These are phyloP conservation scores for Gypsophila paniculata DNA, from an alignment of 179 eudicot genomes.

Conservation along the genomic window DNA sequence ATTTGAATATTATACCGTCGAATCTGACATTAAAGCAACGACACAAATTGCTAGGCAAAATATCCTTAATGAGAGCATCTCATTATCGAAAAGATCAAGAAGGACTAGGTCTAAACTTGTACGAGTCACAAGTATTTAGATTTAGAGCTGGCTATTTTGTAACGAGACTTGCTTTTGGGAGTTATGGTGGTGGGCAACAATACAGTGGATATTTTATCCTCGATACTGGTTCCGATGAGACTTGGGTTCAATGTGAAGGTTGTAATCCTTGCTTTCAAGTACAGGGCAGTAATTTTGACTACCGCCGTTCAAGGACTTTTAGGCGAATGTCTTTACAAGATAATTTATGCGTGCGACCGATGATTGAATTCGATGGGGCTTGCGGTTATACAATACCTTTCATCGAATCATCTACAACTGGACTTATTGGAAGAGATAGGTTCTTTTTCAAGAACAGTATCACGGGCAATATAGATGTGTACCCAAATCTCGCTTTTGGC, in stretches of 20 bases:
- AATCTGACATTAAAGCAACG: not conserved
- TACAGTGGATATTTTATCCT: not conserved
- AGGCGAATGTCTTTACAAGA: not conserved
- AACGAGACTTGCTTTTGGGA: constrained; percentile 4
- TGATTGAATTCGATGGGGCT: not conserved
- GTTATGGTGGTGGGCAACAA: not conserved
- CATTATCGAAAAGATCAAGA: not conserved
- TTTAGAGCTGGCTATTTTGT: not conserved
- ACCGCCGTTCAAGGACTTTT: not conserved
- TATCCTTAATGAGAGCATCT: not conserved
- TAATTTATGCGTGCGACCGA: not conserved
- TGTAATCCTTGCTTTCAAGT: constrained; percentile 15
- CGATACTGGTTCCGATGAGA: constrained; percentile 16
- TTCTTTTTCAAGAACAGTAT: constrained; percentile 3
- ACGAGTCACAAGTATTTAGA: not conserved
- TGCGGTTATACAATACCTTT: not conserved
- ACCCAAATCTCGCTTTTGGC: constrained; percentile 1
- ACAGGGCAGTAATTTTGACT: not conserved
- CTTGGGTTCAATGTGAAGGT: constrained; percentile 22
- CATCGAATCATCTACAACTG: not conserved
- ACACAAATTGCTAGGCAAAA: not conserved
- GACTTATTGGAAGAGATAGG: not conserved
- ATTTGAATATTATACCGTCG: constrained; percentile 14
- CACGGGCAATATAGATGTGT: not conserved
- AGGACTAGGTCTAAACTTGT: not conserved